A percentile compares a stretch with the other conserved stretches of the same genome.
Conservation (phyloP, 257 asterid genomes). For the Galeopsis tetrahit region DNA sequence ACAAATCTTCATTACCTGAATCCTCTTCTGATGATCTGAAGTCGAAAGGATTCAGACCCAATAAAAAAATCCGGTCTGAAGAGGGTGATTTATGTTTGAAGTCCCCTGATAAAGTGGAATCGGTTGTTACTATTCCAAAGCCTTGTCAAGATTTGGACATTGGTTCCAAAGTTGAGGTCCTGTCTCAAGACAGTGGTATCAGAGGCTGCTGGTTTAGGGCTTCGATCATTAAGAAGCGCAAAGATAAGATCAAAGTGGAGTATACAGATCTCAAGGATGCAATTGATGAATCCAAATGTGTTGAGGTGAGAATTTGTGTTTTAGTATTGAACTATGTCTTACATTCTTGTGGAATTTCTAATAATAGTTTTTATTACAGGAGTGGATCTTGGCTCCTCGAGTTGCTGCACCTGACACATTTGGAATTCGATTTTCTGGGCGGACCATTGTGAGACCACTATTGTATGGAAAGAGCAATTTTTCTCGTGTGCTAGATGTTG, state of each 20-base stretch:
- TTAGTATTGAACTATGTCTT: background rate
- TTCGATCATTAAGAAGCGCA: conserved; percentile 63
- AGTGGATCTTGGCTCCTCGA: conserved; percentile 74
- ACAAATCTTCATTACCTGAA: conserved; percentile 31
- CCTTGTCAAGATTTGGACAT: conserved; percentile 38
- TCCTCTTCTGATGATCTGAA: conserved; percentile 37
- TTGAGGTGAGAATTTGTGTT: conserved; percentile 56
- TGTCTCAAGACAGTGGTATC: conserved; percentile 86
- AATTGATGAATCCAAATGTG: conserved; percentile 59
- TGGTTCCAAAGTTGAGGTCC: conserved; percentile 81
- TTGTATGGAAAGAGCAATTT: conserved; percentile 26
- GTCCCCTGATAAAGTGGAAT: conserved; percentile 33
- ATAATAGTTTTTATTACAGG: conserved; percentile 46
- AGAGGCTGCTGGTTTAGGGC: conserved; percentile 96
- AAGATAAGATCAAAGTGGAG: conserved; percentile 70
- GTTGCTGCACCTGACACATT: conserved; percentile 56
- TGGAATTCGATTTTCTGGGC: conserved; percentile 64
- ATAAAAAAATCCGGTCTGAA: conserved; percentile 63
- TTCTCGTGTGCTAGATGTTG: conserved; percentile 45
- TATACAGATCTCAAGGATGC: conserved; percentile 84
- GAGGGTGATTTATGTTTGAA: conserved; percentile 41
- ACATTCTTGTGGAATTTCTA: background rate
- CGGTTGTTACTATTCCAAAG: conserved; percentile 28
- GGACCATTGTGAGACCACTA: conserved; percentile 65
- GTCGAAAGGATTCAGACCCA: conserved; percentile 48